These are phyloP conservation scores for Colletotrichum shisoi DNA, from an alignment of 2,329 filamentous ascomycete genomes.

Conservation along the genomic window DNA sequence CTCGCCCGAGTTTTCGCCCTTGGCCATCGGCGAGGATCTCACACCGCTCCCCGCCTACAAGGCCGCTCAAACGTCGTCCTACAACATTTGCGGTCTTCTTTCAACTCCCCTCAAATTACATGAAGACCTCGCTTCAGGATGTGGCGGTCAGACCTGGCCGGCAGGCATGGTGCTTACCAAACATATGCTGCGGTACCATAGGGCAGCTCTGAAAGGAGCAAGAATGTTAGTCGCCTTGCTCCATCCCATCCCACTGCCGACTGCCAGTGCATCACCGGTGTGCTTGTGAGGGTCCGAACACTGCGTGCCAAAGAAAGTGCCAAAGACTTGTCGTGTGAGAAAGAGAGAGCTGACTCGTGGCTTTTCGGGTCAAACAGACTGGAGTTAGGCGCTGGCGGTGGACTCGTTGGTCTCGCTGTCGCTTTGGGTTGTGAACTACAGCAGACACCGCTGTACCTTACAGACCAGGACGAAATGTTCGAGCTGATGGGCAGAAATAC, in stretches of 20 bases:
- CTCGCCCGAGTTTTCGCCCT: conserved; percentile 60
- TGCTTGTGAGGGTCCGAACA: background rate
- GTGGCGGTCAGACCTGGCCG: conserved; percentile 93
- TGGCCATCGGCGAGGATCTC: conserved; percentile 62
- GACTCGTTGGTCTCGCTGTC: conserved; percentile 76
- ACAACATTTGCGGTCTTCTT: conserved; percentile 78
- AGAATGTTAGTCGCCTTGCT: conserved; percentile 70
- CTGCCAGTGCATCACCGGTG: background rate
- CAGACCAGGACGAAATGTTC: conserved; percentile 88
- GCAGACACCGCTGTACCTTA: conserved; percentile 72
- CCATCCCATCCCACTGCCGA: background rate
- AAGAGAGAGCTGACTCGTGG: conserved; percentile 27
- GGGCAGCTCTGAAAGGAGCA: conserved; percentile 67
- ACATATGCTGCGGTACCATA: conserved; percentile 81
- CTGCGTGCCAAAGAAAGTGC: background rate
- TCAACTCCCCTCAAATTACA: conserved; percentile 74
- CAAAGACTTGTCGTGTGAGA: background rate
- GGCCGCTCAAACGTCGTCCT: conserved; percentile 58
- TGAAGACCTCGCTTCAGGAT: conserved; percentile 86
- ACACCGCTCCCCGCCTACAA: conserved; percentile 69
- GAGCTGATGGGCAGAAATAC: conserved; percentile 88
- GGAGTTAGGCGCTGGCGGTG: conserved; percentile 90
- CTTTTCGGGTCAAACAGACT: conserved; percentile 62
- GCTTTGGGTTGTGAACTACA: conserved; percentile 59
- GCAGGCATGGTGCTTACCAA: conserved; percentile 87